Conservation (phyloP, 2,329 filamentous ascomycete species). For the Fusarium humuli region DNA sequence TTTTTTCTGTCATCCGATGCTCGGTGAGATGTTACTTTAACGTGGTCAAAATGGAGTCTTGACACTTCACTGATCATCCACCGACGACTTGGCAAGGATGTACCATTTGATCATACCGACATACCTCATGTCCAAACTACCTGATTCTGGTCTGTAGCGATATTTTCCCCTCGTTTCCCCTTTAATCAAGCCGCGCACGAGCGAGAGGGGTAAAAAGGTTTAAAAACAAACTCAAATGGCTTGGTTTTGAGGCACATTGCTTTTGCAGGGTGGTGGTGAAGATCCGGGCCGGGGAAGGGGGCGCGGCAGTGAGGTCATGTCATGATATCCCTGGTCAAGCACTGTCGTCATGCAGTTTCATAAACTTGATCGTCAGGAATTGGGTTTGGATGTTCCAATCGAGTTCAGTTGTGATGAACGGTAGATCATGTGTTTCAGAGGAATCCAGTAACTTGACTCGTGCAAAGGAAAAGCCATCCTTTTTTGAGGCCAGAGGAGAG, state of each 20-base stretch:
- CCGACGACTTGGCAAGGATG: neutral
- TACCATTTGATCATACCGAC: slow-evolving; percentile 1
- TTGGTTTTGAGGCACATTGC: slow-evolving; percentile 33
- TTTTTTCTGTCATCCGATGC: neutral
- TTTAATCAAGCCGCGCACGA: slow-evolving; percentile 6
- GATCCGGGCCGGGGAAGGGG: slow-evolving; percentile 21
- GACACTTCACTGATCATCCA: slow-evolving; percentile 3
- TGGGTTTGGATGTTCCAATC: neutral
- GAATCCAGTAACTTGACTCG: slow-evolving; percentile 10
- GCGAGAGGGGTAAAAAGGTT: slow-evolving; percentile 14
- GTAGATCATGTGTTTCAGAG: slow-evolving; percentile 26
- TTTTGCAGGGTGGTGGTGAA: slow-evolving; percentile 21
- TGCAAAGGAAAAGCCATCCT: neutral
- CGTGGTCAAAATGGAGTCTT: neutral
- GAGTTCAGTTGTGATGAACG: neutral
- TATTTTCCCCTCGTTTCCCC: neutral
- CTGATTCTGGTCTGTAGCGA: neutral
- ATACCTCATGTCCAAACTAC: neutral
- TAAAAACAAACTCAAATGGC: slow-evolving; percentile 16
- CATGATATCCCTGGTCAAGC: slow-evolving; percentile 29
- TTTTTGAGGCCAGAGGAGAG: neutral
- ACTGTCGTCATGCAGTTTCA: slow-evolving; percentile 43
- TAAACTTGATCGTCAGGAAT: slow-evolving; percentile 5
- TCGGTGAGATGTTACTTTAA: neutral
- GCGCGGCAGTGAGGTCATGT: slow-evolving; percentile 43